Conservation (phyloP, 257 asterid species). For the Mitragyna speciosa region DNA sequence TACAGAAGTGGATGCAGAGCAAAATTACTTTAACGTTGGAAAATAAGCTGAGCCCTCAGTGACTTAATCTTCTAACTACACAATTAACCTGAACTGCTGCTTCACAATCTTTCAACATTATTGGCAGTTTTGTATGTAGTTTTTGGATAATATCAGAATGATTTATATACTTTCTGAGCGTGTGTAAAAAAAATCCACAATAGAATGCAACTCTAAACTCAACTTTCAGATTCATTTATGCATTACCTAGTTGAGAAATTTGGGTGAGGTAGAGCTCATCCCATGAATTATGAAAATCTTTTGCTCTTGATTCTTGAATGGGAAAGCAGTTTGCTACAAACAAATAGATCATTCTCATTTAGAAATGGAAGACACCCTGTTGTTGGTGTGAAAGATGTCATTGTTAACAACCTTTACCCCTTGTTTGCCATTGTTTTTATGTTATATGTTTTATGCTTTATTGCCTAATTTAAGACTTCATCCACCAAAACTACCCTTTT, state of each 20-base stretch:
- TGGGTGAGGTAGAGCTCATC: neutral
- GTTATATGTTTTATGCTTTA: too few relatives aligned
- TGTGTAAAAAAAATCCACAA: too few relatives aligned
- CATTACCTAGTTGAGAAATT: neutral
- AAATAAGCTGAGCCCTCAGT: slow-evolving; percentile 6
- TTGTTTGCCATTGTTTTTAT: too few relatives aligned
- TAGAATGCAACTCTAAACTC: neutral
- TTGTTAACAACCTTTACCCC: too few relatives aligned
- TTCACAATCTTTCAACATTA: neutral
- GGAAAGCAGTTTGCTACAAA: neutral
- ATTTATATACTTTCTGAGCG: neutral
- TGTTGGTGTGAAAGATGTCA: too few relatives aligned
- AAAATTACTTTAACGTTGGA: neutral
- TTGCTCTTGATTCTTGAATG: neutral
- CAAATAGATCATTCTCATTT: neutral
- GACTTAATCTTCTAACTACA: neutral
- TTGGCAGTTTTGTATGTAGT: neutral
- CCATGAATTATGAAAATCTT: neutral
- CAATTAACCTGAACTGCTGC: neutral
- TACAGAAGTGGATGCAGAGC: slow-evolving; percentile 58
- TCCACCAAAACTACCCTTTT: too few relatives aligned
- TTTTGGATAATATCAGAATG: neutral
- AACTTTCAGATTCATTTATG: neutral
- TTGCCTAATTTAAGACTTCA: too few relatives aligned
- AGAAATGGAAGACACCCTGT: too few relatives aligned